A percentile compares a stretch with the other conserved stretches of the same genome.
phyloP scores from a whole-genome alignment of 108 stramenopile species.

The Nitzschia sp. region DNA sequence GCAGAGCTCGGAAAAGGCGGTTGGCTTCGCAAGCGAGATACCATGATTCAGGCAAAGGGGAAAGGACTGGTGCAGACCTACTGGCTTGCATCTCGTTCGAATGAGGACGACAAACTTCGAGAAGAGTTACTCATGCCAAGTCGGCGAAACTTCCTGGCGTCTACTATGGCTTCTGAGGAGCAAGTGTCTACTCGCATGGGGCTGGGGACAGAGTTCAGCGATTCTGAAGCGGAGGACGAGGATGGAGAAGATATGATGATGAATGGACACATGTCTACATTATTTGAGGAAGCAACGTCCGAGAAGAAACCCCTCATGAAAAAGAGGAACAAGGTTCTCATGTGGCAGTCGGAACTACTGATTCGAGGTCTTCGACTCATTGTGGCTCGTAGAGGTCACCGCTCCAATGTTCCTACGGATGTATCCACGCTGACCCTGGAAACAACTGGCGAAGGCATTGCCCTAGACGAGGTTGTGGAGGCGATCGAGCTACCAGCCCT shows the following conservation, averaged over 20 bases:
- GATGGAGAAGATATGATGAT: neutral
- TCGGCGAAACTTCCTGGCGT: neutral
- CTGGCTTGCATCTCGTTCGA: conserved; percentile 38
- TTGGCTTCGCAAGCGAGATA: conserved; percentile 44
- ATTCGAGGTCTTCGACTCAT: conserved; percentile 13
- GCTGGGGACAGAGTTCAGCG: conserved; percentile 1
- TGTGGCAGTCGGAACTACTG: conserved; percentile 18
- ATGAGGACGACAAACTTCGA: neutral
- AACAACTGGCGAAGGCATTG: neutral
- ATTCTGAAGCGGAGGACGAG: neutral
- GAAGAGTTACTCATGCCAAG: neutral
- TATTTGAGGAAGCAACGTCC: neutral
- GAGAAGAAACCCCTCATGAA: neutral
- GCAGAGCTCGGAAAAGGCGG: conserved; percentile 29
- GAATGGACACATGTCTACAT: neutral
- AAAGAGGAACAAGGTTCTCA: neutral
- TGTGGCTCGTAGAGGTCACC: conserved; percentile 13
- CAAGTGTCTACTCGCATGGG: conserved; percentile 9
- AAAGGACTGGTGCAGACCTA: conserved; percentile 65
- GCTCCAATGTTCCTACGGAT: neutral
- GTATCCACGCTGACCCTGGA: neutral
- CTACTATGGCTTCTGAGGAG: neutral
- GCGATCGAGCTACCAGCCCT: conserved; percentile 26
- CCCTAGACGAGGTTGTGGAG: conserved; percentile 24
- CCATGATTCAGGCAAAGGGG: conserved; percentile 48